phyloP scores from a whole-genome alignment of 768 basidiomycete genomes.

The Sporobolomyces roseus region DNA sequence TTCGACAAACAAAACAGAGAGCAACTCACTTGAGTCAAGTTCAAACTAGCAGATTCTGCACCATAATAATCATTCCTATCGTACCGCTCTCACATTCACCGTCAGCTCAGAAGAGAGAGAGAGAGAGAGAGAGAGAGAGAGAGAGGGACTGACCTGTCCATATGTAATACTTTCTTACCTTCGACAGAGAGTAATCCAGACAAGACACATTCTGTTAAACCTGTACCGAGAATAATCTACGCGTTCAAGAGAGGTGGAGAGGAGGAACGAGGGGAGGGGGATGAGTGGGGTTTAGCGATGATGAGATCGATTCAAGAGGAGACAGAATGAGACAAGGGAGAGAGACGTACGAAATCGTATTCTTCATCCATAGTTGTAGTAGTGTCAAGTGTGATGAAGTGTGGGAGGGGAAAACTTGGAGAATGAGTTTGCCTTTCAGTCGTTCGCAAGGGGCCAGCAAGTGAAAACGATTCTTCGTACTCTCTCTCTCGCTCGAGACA shows the following conservation, averaged over 20 bases:
- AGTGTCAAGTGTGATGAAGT: neutral
- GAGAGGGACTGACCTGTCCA: slow-evolving; percentile 60
- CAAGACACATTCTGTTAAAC: slow-evolving; percentile 95
- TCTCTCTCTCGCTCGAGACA: neutral
- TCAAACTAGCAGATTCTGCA: slow-evolving; percentile 92
- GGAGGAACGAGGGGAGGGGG: neutral
- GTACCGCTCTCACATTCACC: neutral
- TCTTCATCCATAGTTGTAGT: slow-evolving; percentile 80
- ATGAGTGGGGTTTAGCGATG: slow-evolving; percentile 12
- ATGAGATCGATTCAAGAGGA: too few species aligned
- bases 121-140: neutral
- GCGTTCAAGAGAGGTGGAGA: neutral
- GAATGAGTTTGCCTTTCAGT: neutral
- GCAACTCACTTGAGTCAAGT: slow-evolving; percentile 80
- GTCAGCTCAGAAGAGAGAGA: too few species aligned
- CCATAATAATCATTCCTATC: slow-evolving; percentile 90
- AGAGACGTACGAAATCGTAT: slow-evolving; percentile 69
- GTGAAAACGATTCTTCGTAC: too few species aligned
- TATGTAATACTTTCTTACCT: slow-evolving; percentile 99
- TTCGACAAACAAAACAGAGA: too few species aligned
- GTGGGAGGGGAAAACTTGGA: neutral
- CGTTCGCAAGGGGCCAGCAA: too few species aligned
- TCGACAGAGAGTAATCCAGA: slow-evolving; percentile 98
- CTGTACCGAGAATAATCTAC: slow-evolving; percentile 82
- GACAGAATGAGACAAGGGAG: too few species aligned